These are phyloP conservation scores for Leccinum disarticulatum DNA, from an alignment of 768 basidiomycete species.

Conservation along the genomic window DNA sequence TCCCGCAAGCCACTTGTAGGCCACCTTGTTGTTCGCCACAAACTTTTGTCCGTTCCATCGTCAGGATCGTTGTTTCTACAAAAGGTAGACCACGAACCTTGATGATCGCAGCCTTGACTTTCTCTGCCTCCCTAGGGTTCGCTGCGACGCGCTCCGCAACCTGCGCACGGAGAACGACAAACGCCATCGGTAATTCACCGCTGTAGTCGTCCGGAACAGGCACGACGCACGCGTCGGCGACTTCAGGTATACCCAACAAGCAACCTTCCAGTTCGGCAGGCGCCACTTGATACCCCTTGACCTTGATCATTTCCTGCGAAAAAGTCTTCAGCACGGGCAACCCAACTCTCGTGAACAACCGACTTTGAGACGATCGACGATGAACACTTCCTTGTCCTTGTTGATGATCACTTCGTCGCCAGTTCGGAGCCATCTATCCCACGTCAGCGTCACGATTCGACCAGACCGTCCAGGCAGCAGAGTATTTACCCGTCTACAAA, in stretches of 20 bases:
- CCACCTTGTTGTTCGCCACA: constrained; percentile 52
- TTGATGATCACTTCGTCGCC: constrained; percentile 64
- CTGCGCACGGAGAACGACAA: constrained; percentile 51
- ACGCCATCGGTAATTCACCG: constrained; percentile 72
- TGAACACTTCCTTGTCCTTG: constrained; percentile 54
- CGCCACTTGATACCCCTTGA: constrained; percentile 71
- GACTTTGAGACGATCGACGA: constrained; percentile 66
- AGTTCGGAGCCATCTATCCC: constrained; percentile 60
- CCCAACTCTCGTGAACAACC: neutral
- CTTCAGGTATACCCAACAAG: constrained; percentile 57
- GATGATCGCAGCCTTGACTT: constrained; percentile 45
- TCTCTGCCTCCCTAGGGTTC: constrained; percentile 29
- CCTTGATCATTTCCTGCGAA: constrained; percentile 63
- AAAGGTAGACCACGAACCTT: constrained; percentile 39
- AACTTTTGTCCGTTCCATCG: constrained; percentile 34
- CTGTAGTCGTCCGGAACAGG: constrained; percentile 67
- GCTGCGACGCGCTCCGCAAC: constrained; percentile 37
- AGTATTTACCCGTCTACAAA: constrained; percentile 60
- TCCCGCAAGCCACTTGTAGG: constrained; percentile 59
- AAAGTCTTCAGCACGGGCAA: constrained; percentile 7
- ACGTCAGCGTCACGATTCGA: neutral
- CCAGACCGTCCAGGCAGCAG: neutral
- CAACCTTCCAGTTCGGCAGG: constrained; percentile 73
- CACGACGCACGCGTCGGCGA: constrained; percentile 63
- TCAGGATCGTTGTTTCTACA: constrained; percentile 1